Percentiles rank a stretch among this genome's conserved stretches.
Evolutionary conservation across 345 rosid genomes (phyloP).

Genomic region (Populus tremula): DNA sequence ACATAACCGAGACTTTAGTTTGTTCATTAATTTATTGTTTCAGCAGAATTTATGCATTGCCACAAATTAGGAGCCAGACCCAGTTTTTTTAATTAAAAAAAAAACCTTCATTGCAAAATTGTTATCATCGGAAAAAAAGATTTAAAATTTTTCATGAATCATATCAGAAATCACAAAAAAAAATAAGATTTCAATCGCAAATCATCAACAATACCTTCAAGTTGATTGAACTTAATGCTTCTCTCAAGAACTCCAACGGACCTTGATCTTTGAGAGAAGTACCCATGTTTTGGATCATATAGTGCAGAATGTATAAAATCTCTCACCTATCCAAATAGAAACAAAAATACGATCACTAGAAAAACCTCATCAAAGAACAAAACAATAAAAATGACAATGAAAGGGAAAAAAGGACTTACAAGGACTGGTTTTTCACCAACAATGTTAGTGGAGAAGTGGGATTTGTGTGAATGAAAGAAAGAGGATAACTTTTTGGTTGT

Average conservation of each 20-base stretch:
- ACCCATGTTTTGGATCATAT: slow-evolving; percentile 76
- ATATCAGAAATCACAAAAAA: background rate
- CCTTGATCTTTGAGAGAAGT: slow-evolving; percentile 74
- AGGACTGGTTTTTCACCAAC: slow-evolving; percentile 69
- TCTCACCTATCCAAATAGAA: slow-evolving; percentile 50
- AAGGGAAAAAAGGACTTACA: slow-evolving; percentile 37
- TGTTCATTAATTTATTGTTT: background rate
- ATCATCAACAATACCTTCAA: slow-evolving; percentile 46
- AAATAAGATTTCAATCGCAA: background rate
- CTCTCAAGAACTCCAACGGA: slow-evolving; percentile 84
- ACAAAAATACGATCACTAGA: background rate
- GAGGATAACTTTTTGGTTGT: slow-evolving; percentile 17
- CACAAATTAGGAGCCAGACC: background rate
- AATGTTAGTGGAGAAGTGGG: slow-evolving; percentile 57
- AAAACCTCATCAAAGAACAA: background rate
- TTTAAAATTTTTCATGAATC: background rate
- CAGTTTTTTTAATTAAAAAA: background rate
- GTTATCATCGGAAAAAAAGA: background rate
- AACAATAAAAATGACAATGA: background rate
- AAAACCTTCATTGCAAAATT: background rate
- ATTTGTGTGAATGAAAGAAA: slow-evolving; percentile 25
- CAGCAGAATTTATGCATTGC: background rate
- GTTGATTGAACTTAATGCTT: slow-evolving; percentile 75
- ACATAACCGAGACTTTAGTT: background rate
- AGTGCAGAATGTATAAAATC: slow-evolving; percentile 76